Evolutionary conservation across 2,329 filamentous ascomycete genomes (phyloP), one percentile per base, ranked within the genome.

Genomic region (Colletotrichum lupini): DNA sequence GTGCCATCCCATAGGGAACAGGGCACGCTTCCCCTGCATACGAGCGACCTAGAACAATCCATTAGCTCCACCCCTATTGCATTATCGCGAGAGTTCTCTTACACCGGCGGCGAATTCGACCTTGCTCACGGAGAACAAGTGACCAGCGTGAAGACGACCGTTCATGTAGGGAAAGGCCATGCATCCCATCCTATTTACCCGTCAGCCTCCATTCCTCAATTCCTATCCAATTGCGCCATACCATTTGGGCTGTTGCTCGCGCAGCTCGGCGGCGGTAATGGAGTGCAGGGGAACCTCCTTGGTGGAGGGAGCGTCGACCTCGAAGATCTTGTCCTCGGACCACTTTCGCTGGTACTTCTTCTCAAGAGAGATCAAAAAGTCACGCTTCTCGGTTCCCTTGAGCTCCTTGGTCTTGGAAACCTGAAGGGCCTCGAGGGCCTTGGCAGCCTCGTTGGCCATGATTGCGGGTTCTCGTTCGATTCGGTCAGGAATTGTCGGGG

Each of bases 1-100:
- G 87, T 99, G 97, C 86, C 95, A 99, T 37, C 96, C 97, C 80
- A 97, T 92, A 70, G 97, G 97, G 82, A 97, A 98, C 66, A 98
- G 87, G 70, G 92, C 89, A 66, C 93, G 89, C 87, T 96, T 96
- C 80, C 97, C 97, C 82, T 95, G 91, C 94, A 98, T 97, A 68
- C 96, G 90, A 59, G 93, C 92, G 28, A 72, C 71, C 71, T 73
- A 32, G 4, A 12, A 14, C 22, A n/a, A 19, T 16, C 5, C 11
- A n/a, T 73, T 16, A 73, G 67, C 60, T 24, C 28, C 26, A 7
- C 14, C 26, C 6, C 8, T 5, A n/a, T 14, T 42, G 6, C 12
- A 24, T 24, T 1, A 1, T 35, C n/a, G 16, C n/a, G 11, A 35
- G 35, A 32, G 6, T 26, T 59, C 42, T 65, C 67, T 69, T 80